These are phyloP conservation scores for Colletotrichum sp. DNA, from an alignment of 2,329 filamentous ascomycete genomes.

Conservation along the genomic window DNA sequence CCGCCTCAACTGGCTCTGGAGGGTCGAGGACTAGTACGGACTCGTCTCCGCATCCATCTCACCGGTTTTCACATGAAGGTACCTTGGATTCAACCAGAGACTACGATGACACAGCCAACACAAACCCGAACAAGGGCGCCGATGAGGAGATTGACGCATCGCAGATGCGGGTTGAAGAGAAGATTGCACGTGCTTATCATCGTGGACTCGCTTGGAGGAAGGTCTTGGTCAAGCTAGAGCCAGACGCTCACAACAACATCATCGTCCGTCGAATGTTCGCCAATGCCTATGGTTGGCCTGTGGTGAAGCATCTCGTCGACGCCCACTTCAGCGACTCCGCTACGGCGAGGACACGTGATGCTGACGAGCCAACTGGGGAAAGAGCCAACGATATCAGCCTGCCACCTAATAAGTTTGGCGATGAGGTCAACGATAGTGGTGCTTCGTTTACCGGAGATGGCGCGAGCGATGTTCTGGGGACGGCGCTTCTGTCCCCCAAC, in stretches of 20 bases:
- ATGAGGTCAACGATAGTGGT: conserved; percentile 60
- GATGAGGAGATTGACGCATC: conserved; percentile 57
- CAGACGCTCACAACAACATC: conserved; percentile 98
- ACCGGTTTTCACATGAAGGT: conserved; percentile 44
- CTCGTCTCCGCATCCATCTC: conserved; percentile 25
- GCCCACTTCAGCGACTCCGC: conserved; percentile 87
- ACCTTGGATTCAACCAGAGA: conserved; percentile 49
- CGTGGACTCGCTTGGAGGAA: conserved; percentile 93
- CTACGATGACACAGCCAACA: conserved; percentile 56
- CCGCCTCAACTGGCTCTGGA: conserved; percentile 14
- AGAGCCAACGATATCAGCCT: conserved; percentile 66
- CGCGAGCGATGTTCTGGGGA: conserved; percentile 23
- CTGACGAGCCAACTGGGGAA: conserved; percentile 70
- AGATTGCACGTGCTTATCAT: conserved; percentile 96
- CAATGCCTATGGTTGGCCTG: conserved; percentile 97
- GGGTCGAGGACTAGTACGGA: conserved; percentile 23
- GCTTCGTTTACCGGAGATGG: not conserved
- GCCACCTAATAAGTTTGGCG: conserved; percentile 65
- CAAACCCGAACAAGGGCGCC: conserved; percentile 46
- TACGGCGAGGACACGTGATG: conserved; percentile 68
- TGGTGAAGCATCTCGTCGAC: conserved; percentile 92
- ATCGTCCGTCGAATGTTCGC: conserved; percentile 95
- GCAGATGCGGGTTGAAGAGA: conserved; percentile 92
- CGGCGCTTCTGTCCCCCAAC: conserved; percentile 27
- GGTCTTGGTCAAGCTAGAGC: conserved; percentile 92